Evolutionary conservation across 2,329 filamentous ascomycete genomes (phyloP).

Genomic region (Apiospora saccharicola): DNA sequence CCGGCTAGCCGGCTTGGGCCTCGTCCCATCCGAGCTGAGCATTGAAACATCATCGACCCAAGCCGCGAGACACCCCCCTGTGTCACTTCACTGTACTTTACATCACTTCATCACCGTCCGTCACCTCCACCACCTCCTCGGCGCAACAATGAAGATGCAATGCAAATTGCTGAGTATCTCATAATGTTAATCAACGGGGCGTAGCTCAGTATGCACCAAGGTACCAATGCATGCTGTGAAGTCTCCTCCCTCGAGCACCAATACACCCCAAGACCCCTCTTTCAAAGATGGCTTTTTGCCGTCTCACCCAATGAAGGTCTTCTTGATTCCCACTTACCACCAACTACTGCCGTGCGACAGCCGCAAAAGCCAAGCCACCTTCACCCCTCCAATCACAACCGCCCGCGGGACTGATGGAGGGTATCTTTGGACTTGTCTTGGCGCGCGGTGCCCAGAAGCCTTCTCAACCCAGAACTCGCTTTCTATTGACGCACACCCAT

Average conservation of each 20-base stretch:
- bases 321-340: not conserved
- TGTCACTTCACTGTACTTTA: not conserved
- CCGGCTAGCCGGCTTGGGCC: constrained; percentile 19
- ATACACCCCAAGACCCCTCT: not conserved
- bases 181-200: not conserved
- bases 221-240: not conserved
- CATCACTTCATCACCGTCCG: not conserved
- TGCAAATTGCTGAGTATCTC: not conserved
- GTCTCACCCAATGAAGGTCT: not conserved
- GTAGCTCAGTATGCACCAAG: not conserved
- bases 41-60: constrained; percentile 6
- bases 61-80: constrained; percentile 11
- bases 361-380: not conserved
- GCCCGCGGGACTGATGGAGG: constrained; percentile 8
- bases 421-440: not conserved
- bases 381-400: not conserved
- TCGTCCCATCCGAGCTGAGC: not conserved
- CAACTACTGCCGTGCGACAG: constrained; percentile 10
- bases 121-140: not conserved
- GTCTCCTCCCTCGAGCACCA: not conserved
- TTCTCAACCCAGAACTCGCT: not conserved
- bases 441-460: not conserved
- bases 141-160: not conserved
- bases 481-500: not conserved
- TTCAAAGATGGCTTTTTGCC: not conserved